Conservation (phyloP, 495 filamentous ascomycete species). For the Penicillium samsonianum region DNA sequence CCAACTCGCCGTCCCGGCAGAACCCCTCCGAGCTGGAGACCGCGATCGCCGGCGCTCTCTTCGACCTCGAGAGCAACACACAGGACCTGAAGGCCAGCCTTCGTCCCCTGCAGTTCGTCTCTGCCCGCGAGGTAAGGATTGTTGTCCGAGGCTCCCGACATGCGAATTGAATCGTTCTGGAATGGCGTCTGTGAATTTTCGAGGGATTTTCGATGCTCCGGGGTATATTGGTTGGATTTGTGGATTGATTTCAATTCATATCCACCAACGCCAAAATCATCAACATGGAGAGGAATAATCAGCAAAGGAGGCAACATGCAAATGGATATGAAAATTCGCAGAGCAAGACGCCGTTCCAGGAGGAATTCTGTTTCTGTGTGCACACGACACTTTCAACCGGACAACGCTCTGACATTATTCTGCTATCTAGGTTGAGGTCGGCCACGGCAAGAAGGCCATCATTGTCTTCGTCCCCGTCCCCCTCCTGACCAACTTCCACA, state of each 20-base stretch:
- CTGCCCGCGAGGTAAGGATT: slow-evolving; percentile 93
- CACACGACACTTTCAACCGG: slow-evolving; percentile 11
- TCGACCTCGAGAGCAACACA: slow-evolving; percentile 97
- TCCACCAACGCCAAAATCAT: slow-evolving; percentile 6
- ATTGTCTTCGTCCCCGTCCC: slow-evolving; percentile 99
- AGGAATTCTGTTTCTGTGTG: slow-evolving; percentile 18
- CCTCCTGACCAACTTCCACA: slow-evolving; percentile 92
- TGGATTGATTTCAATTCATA: slow-evolving; percentile 10
- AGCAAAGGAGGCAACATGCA: not conserved
- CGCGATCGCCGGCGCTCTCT: slow-evolving; percentile 90
- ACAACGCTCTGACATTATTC: slow-evolving; percentile 29
- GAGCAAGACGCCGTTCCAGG: slow-evolving; percentile 18
- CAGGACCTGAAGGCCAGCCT: slow-evolving; percentile 90
- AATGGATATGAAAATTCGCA: slow-evolving; percentile 17
- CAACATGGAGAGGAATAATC: slow-evolving; percentile 5
- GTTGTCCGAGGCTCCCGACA: slow-evolving; percentile 8
- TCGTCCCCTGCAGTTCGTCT: slow-evolving; percentile 94
- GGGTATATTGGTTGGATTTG: slow-evolving; percentile 12
- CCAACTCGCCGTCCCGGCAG: slow-evolving; percentile 90
- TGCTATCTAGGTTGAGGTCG: slow-evolving; percentile 86
- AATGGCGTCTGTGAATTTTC: slow-evolving; percentile 22
- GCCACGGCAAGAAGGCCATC: slow-evolving; percentile 99
- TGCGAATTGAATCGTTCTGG: slow-evolving; percentile 17
- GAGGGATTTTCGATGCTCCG: slow-evolving; percentile 13
- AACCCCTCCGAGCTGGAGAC: slow-evolving; percentile 94